Evolutionary conservation across 495 filamentous ascomycete genomes (phyloP).

Genomic region (Neurospora africana): DNA sequence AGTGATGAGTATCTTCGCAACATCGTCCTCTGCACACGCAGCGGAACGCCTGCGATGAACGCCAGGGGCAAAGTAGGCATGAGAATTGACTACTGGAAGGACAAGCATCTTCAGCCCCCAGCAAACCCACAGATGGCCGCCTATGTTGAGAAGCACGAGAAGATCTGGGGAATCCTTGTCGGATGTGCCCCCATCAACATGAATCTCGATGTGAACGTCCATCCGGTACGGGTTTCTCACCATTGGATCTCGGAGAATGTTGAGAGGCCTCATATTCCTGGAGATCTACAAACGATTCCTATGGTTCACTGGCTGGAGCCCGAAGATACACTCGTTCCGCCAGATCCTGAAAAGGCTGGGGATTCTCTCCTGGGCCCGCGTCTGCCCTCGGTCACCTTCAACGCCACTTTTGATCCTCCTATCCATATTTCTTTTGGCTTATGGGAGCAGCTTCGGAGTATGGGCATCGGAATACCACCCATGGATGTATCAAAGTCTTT

Average conservation of each 20-base stretch:
- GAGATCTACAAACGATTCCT: constrained; percentile 31
- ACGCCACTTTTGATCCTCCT: constrained; percentile 75
- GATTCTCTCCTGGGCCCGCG: constrained; percentile 28
- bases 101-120: constrained; percentile 41
- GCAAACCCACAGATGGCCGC: constrained; percentile 14
- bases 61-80: constrained; percentile 60
- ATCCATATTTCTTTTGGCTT: constrained; percentile 60
- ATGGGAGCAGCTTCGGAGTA: constrained; percentile 55
- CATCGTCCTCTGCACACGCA: constrained; percentile 51
- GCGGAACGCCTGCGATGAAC: constrained; percentile 75
- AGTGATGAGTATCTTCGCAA: constrained; percentile 41
- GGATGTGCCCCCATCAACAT: constrained; percentile 44
- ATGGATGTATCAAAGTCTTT: constrained; percentile 45
- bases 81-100: constrained; percentile 78
- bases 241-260: constrained; percentile 55
- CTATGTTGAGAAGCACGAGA: constrained; percentile 19
- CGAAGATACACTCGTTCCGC: constrained; percentile 32
- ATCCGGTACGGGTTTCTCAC: constrained; percentile 50
- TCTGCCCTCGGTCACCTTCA: constrained; percentile 68
- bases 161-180: constrained; percentile 52
- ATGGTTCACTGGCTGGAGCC: constrained; percentile 61
- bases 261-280: constrained; percentile 36
- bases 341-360: constrained; percentile 27
- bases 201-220: constrained; percentile 33
- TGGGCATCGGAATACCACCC: constrained; percentile 50